phyloP scores from a whole-genome alignment of 306 rosid genomes.

The Rubus parviflorus region DNA sequence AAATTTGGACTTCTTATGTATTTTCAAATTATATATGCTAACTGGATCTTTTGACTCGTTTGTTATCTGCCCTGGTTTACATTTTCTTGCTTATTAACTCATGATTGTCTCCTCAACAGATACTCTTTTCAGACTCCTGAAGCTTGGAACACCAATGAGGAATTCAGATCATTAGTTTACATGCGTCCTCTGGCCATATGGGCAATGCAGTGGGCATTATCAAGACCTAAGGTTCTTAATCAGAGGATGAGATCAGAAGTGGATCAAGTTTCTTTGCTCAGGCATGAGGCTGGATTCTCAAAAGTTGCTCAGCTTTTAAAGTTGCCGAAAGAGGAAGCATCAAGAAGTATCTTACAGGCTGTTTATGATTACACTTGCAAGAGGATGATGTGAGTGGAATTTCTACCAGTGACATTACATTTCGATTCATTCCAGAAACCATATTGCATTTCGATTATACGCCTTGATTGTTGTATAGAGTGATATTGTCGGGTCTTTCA shows the following conservation, averaged over 20 bases:
- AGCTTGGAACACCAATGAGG: slow-evolving; percentile 68
- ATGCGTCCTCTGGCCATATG: slow-evolving; percentile 98
- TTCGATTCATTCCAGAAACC: neutral
- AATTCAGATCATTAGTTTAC: slow-evolving; percentile 71
- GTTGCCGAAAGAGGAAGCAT: slow-evolving; percentile 48
- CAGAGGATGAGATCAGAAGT: slow-evolving; percentile 40
- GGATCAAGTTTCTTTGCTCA: slow-evolving; percentile 42
- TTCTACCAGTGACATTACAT: neutral
- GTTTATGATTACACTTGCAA: slow-evolving; percentile 70
- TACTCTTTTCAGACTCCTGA: slow-evolving; percentile 93
- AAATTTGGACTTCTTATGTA: neutral
- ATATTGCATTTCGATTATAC: neutral
- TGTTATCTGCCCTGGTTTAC: neutral
- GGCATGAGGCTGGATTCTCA: slow-evolving; percentile 55
- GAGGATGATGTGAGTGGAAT: slow-evolving; percentile 38
- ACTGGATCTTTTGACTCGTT: neutral
- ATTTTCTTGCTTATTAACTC: slow-evolving; percentile 20
- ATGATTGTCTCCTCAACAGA: slow-evolving; percentile 43
- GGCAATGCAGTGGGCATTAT: slow-evolving; percentile 96
- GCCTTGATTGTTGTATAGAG: neutral
- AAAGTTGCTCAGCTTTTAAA: slow-evolving; percentile 75
- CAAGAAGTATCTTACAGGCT: slow-evolving; percentile 61
- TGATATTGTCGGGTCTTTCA: neutral
- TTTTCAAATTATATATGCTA: neutral
- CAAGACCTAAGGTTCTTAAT: slow-evolving; percentile 40